phyloP scores from a whole-genome alignment of 2,329 filamentous ascomycete species.

The Trichoderma koningiopsis region DNA sequence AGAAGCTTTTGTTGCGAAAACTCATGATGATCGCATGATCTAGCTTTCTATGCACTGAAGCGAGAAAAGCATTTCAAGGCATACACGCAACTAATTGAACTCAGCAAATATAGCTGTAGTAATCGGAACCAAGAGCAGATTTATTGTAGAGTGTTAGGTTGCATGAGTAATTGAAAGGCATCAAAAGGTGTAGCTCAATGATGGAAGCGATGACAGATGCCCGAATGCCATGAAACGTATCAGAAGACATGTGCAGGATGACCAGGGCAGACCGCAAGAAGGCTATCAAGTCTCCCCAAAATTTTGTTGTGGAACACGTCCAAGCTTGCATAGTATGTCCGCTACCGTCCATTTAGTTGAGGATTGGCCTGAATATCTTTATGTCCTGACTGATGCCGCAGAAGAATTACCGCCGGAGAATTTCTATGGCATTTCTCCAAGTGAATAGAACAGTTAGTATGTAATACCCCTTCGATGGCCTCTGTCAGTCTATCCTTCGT shows the following conservation, averaged over 20 bases:
- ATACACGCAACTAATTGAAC: background rate
- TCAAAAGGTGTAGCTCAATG: background rate
- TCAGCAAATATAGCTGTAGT: background rate
- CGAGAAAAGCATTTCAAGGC: background rate
- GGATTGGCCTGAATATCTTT: background rate
- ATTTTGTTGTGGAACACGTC: too few species aligned
- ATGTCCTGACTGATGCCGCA: background rate
- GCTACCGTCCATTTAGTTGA: background rate
- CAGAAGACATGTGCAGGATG: too few species aligned
- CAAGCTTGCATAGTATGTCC: too few species aligned
- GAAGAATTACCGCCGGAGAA: background rate
- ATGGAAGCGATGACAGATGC: background rate
- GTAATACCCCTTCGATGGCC: background rate
- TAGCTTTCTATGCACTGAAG: background rate
- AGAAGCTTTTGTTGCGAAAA: background rate
- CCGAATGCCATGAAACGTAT: background rate
- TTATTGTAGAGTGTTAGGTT: background rate
- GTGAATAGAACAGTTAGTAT: background rate
- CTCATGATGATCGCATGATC: background rate
- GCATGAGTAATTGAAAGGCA: background rate
- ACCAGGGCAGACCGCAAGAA: background rate
- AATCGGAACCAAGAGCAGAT: background rate
- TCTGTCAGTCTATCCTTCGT: background rate
- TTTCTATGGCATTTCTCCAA: background rate
- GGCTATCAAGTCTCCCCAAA: background rate